Evolutionary conservation across 1,284 basidiomycete genomes (phyloP).

Genomic region (Pyrrhoderma lamaoense): DNA sequence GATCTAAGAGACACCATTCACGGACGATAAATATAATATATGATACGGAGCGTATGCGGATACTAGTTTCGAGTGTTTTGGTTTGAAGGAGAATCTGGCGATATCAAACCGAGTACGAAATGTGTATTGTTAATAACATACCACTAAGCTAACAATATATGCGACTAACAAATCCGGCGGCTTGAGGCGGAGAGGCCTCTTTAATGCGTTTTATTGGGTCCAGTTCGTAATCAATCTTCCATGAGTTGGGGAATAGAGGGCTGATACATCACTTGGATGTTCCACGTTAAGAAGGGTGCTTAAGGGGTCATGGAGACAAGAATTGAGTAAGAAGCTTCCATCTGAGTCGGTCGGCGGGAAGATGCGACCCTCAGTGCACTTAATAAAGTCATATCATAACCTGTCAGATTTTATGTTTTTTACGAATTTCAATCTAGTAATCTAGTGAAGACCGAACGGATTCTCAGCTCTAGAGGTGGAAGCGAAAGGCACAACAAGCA

Average conservation of each 20-base stretch:
- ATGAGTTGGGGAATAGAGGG: constrained; percentile 4
- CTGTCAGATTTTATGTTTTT: too few relatives aligned
- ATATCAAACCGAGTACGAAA: background rate
- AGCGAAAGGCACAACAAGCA: too few relatives aligned
- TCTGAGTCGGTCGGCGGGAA: too few relatives aligned
- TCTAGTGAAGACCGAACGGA: too few relatives aligned
- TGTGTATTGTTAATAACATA: background rate
- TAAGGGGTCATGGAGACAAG: background rate
- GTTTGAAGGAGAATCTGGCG: background rate
- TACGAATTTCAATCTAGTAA: too few relatives aligned
- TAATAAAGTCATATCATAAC: too few relatives aligned
- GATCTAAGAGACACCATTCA: too few relatives aligned
- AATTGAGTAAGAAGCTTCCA: background rate
- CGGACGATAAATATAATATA: too few relatives aligned
- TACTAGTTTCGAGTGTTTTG: too few relatives aligned
- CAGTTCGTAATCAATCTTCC: constrained; percentile 5
- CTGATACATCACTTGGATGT: background rate
- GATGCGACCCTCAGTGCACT: too few relatives aligned
- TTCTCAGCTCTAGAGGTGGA: too few relatives aligned
- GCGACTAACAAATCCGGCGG: background rate
- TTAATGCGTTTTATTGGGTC: background rate
- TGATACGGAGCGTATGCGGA: too few relatives aligned
- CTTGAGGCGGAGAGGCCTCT: background rate
- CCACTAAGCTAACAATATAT: constrained; percentile 3
- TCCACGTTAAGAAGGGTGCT: constrained; percentile 1